Conservation (phyloP, 306 rosid genomes). For the Gleditsia sinensis region DNA sequence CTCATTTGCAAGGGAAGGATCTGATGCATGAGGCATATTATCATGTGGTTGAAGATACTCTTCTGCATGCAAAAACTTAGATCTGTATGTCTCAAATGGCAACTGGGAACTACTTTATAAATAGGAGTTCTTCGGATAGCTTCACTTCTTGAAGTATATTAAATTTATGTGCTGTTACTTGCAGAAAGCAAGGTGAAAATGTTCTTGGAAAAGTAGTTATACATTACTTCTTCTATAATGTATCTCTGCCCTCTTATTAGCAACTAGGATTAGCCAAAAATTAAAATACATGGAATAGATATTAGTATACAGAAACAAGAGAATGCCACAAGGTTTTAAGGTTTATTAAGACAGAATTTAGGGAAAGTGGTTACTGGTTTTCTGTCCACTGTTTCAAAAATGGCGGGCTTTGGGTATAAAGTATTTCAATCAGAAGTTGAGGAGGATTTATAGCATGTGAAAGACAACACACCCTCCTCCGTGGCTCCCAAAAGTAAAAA, state of each 20-base stretch:
- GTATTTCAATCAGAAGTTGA: background rate
- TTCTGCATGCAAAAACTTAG: background rate
- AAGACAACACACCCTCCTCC: no score
- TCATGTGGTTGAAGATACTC: constrained; percentile 1
- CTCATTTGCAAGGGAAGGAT: background rate
- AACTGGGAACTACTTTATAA: background rate
- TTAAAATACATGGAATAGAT: background rate
- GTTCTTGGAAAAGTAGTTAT: background rate
- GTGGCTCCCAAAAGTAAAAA: background rate
- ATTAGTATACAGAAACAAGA: background rate
- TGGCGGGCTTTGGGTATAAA: background rate
- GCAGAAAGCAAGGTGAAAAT: background rate
- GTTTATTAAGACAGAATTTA: background rate
- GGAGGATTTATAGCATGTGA: no score
- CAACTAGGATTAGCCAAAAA: background rate
- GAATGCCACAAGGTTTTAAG: background rate
- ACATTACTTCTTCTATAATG: background rate
- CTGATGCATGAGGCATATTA: background rate
- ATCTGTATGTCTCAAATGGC: background rate
- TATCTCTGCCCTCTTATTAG: background rate
- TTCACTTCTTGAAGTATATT: constrained; percentile 6
- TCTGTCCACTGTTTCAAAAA: constrained; percentile 15
- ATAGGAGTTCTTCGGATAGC: background rate
- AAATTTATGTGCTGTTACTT: constrained; percentile 1
- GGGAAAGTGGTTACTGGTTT: background rate